Conservation (phyloP, 495 filamentous ascomycete species). For the Hapsidospora chrysogenum region DNA sequence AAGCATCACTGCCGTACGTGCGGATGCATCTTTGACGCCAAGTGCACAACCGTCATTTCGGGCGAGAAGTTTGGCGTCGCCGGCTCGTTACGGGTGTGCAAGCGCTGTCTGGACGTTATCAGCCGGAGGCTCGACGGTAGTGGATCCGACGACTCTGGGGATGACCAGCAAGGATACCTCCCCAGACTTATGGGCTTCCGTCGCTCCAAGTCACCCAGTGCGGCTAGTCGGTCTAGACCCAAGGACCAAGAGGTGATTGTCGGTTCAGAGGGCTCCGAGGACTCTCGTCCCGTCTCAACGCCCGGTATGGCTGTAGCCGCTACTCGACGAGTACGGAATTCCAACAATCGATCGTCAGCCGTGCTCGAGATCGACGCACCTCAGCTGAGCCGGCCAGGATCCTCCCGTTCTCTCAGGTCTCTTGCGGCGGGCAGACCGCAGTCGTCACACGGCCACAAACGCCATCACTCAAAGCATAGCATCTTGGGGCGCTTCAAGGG, state of each 20-base stretch:
- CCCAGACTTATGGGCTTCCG: slow-evolving; percentile 35
- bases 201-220: slow-evolving; percentile 17
- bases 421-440: slow-evolving; percentile 49
- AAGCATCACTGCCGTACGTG: slow-evolving; percentile 94
- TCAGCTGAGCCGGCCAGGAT: slow-evolving; percentile 64
- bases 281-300: slow-evolving; percentile 28
- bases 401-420: slow-evolving; percentile 81
- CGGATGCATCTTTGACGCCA: slow-evolving; percentile 94
- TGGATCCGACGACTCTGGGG: slow-evolving; percentile 65
- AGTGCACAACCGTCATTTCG: slow-evolving; percentile 80
- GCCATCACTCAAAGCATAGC: slow-evolving; percentile 78
- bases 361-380: slow-evolving; percentile 74
- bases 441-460: slow-evolving; percentile 58
- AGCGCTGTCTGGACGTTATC: slow-evolving; percentile 84
- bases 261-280: slow-evolving; percentile 22
- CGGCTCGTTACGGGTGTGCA: slow-evolving; percentile 78
- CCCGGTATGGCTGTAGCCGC: slow-evolving; percentile 79
- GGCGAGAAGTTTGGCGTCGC: slow-evolving; percentile 78
- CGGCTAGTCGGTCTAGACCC: slow-evolving; percentile 7
- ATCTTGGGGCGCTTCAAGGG: slow-evolving; percentile 42
- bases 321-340: slow-evolving; percentile 65
- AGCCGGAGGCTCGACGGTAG: slow-evolving; percentile 80
- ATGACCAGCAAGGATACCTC: slow-evolving; percentile 34
- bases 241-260: slow-evolving; percentile 16
- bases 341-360: slow-evolving; percentile 61